These are phyloP conservation scores for Colletotrichum eremochloae DNA, from an alignment of 2,329 filamentous ascomycete species.

Conservation along the genomic window DNA sequence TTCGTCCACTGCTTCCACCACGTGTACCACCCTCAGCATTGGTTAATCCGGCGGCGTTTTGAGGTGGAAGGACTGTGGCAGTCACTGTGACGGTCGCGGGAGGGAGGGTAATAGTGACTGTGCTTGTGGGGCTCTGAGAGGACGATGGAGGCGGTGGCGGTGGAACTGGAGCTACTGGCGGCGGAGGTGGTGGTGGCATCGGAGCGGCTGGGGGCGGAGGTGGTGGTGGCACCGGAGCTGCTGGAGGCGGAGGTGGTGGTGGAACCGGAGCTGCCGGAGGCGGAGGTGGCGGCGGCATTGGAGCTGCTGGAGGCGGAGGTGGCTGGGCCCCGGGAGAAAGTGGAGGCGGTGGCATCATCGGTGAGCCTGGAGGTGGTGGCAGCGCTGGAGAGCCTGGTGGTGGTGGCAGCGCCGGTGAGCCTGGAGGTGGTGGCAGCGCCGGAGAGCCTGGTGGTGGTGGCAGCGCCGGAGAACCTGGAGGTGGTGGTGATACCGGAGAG, in stretches of 20 bases:
- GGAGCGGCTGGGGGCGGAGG: background rate
- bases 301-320: background rate
- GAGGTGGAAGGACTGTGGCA: background rate
- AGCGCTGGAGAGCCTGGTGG: no score
- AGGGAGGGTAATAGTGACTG: background rate
- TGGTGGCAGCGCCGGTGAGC: no score
- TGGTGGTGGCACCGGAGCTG: background rate
- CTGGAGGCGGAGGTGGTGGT: background rate
- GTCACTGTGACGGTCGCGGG: background rate
- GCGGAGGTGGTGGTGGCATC: background rate
- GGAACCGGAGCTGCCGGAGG: no score
- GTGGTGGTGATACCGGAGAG: background rate
- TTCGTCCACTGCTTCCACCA: background rate
- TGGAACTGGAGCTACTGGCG: background rate
- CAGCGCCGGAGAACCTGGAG: background rate
- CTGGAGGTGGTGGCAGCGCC: no score
- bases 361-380: no score
- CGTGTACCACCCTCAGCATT: background rate
- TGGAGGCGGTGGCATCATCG: no score
- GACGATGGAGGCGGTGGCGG: background rate
- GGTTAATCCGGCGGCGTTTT: background rate
- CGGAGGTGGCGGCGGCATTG: background rate
- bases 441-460: no score
- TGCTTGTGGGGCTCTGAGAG: constrained; percentile 47
- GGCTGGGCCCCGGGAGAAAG: background rate